Percentiles rank a stretch among this genome's conserved stretches.
Conservation (phyloP, 2,329 filamentous ascomycete species). For the Emydomyces testavorans region DNA sequence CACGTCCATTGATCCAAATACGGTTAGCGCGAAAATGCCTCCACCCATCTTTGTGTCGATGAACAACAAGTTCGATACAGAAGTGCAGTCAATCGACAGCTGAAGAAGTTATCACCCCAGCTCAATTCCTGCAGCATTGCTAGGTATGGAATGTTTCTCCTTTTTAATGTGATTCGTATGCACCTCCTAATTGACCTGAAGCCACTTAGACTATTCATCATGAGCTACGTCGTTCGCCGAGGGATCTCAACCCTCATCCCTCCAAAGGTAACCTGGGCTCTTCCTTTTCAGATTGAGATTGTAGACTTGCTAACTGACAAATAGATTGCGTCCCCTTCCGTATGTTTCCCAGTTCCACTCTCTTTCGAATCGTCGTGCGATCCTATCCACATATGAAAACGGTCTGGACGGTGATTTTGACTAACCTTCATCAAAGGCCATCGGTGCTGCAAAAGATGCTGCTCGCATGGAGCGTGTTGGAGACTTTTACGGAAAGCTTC, state of each 20-base stretch:
- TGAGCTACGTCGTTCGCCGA: slow-evolving; percentile 86
- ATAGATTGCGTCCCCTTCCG: slow-evolving; percentile 72
- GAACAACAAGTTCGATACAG: slow-evolving; percentile 8
- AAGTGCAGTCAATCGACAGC: slow-evolving; percentile 4
- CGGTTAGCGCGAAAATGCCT: slow-evolving; percentile 11
- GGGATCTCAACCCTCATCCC: slow-evolving; percentile 97
- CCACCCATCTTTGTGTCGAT: slow-evolving; percentile 11
- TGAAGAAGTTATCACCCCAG: background rate
- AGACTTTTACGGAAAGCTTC: slow-evolving; percentile 97
- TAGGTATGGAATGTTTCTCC: background rate
- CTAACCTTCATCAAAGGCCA: slow-evolving; percentile 49
- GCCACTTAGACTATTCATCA: slow-evolving; percentile 44
- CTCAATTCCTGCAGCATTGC: slow-evolving; percentile 5
- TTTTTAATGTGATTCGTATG: background rate
- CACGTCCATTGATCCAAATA: slow-evolving; percentile 6
- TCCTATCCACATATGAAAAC: background rate
- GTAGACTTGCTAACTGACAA: slow-evolving; percentile 30
- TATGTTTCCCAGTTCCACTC: slow-evolving; percentile 41
- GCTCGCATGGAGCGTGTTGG: slow-evolving; percentile 96
- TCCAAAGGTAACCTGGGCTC: slow-evolving; percentile 61
- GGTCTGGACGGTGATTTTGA: background rate
- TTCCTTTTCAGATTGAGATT: slow-evolving; percentile 15
- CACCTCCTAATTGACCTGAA: slow-evolving; percentile 20
- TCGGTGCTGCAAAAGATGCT: slow-evolving; percentile 90
- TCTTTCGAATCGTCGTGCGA: background rate